These are phyloP conservation scores for Spencermartinsiella ligniputridi DNA, from an alignment of 1,139 yeast genomes.

Conservation along the genomic window DNA sequence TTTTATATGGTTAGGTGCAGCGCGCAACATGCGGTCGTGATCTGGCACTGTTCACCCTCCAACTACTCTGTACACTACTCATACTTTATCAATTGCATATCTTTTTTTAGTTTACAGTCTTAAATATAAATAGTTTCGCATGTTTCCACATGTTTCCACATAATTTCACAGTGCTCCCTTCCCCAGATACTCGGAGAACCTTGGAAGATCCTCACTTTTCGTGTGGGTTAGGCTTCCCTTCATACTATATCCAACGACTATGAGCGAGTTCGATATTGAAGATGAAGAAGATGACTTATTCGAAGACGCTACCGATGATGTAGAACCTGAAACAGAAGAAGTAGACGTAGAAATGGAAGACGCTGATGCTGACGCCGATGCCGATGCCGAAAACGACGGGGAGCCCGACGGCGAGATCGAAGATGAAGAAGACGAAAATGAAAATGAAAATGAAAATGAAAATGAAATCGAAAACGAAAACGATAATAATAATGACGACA, in stretches of 20 bases:
- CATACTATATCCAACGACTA: neutral
- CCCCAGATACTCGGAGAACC: too few species aligned
- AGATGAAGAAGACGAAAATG: slow-evolving; percentile 14
- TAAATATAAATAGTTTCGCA: too few species aligned
- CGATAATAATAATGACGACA: slow-evolving; percentile 10
- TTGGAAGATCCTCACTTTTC: too few species aligned
- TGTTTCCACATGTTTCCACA: too few species aligned
- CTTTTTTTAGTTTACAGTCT: too few species aligned
- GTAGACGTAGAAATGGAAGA: slow-evolving; percentile 15
- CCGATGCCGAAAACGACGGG: slow-evolving; percentile 18
- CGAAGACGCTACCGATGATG: slow-evolving; percentile 27
- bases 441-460: slow-evolving; percentile 12
- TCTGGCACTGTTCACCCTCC: too few species aligned
- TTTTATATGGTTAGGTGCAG: too few species aligned
- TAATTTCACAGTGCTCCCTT: too few species aligned
- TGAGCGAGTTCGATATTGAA: slow-evolving; percentile 18
- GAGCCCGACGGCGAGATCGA: slow-evolving; percentile 23
- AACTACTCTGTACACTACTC: too few species aligned
- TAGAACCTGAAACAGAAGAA: slow-evolving; percentile 19
- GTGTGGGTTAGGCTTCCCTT: too few species aligned
- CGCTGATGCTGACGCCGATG: slow-evolving; percentile 19
- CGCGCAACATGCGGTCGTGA: too few species aligned
- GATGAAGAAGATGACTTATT: slow-evolving; percentile 30
- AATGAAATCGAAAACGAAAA: slow-evolving; percentile 15
- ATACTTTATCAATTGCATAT: too few species aligned